These are phyloP conservation scores for Dissophora globulifera DNA, from an alignment of 192 early-diverging fungal genomes.

Conservation along the genomic window DNA sequence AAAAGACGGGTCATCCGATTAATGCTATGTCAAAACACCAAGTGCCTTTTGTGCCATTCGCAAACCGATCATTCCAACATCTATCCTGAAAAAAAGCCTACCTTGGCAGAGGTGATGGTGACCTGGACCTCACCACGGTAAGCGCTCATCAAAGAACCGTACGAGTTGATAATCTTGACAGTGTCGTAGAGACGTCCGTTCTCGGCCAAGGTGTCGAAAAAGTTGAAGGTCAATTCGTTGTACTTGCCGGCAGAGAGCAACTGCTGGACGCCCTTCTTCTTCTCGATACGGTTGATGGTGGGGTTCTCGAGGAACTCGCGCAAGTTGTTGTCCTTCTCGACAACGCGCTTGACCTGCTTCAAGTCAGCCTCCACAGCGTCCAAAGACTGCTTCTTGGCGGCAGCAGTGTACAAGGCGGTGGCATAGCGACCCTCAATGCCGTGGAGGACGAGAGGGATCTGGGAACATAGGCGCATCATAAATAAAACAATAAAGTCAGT, in stretches of 20 bases:
- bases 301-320: slow-evolving; percentile 87
- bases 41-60: too few species aligned
- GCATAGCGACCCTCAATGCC: slow-evolving; percentile 98
- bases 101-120: slow-evolving; percentile 90
- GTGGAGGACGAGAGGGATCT: slow-evolving; percentile 87
- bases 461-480: too few species aligned
- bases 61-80: not conserved
- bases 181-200: slow-evolving; percentile 94
- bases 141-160: slow-evolving; percentile 86
- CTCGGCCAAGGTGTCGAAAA: slow-evolving; percentile 92
- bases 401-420: slow-evolving; percentile 95
- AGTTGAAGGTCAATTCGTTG: slow-evolving; percentile 88
- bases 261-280: slow-evolving; percentile 78
- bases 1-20: too few species aligned
- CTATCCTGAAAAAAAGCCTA: slow-evolving; percentile 29
- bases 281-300: slow-evolving; percentile 80
- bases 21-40: too few species aligned
- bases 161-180: slow-evolving; percentile 82
- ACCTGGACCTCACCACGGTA: slow-evolving; percentile 89
- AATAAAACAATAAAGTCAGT: too few species aligned
- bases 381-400: slow-evolving; percentile 82
- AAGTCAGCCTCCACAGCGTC: slow-evolving; percentile 89
- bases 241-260: slow-evolving; percentile 74
- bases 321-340: slow-evolving; percentile 79
- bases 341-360: slow-evolving; percentile 66